phyloP scores from a whole-genome alignment of 2,329 filamentous ascomycete species.

The Colletotrichum kahawae region DNA sequence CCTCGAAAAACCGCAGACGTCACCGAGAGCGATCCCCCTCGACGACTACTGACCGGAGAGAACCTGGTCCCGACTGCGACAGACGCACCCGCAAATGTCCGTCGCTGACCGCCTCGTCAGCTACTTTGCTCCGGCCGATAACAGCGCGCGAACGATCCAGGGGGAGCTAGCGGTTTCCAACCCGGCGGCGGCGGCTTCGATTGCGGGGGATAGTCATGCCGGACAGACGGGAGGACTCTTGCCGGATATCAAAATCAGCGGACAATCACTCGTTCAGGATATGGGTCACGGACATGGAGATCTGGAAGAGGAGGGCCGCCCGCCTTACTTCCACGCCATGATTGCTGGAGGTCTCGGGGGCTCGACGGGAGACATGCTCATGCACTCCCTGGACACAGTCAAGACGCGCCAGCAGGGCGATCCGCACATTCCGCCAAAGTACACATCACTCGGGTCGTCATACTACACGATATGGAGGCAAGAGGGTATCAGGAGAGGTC shows the following conservation, averaged over 20 bases:
- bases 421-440: conserved; percentile 89
- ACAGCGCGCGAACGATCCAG: conserved; percentile 26
- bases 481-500: conserved; percentile 82
- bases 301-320: conserved; percentile 47
- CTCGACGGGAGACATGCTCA: conserved; percentile 92
- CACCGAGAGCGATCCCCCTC: conserved; percentile 33
- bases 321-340: conserved; percentile 70
- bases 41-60: not conserved
- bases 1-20: not conserved
- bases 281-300: conserved; percentile 31
- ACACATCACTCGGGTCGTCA: conserved; percentile 86
- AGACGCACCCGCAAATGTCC: conserved; percentile 49
- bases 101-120: conserved; percentile 58
- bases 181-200: conserved; percentile 33
- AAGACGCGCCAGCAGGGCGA: conserved; percentile 98
- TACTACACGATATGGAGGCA: conserved; percentile 94
- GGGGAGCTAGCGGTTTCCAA: conserved; percentile 20
- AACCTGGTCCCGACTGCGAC: conserved; percentile 6
- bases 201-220: conserved; percentile 39
- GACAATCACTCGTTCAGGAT: conserved; percentile 5
- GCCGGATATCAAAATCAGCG: conserved; percentile 31
- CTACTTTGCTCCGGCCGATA: conserved; percentile 51
- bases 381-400: conserved; percentile 98
- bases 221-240: conserved; percentile 29
- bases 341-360: conserved; percentile 92